These are phyloP conservation scores for Chrysanthemum makinoi DNA, from an alignment of 129 eudicot species.

Conservation along the genomic window DNA sequence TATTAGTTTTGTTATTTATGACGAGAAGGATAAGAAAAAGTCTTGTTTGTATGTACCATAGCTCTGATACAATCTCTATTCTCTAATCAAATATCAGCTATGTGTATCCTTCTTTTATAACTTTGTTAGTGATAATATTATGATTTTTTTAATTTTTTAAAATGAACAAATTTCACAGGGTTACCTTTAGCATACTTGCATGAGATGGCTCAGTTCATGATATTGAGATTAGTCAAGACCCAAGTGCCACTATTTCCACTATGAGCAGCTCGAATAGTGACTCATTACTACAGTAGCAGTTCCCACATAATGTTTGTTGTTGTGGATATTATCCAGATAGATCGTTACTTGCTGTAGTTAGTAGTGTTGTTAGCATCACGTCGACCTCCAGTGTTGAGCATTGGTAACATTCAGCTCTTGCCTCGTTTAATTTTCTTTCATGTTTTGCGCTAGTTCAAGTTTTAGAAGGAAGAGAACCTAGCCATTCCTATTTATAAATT, in stretches of 20 bases:
- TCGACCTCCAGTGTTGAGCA: conserved; percentile 30
- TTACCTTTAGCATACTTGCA: conserved; percentile 72
- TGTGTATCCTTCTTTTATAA: conserved; percentile 1
- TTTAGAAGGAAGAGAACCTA: background rate
- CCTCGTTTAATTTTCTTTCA: background rate
- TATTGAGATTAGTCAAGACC: conserved; percentile 84
- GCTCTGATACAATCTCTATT: conserved; percentile 11
- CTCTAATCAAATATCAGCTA: conserved; percentile 6
- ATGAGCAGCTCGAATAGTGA: conserved; percentile 35
- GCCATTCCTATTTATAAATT: conserved; percentile 6
- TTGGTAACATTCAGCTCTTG: conserved; percentile 43
- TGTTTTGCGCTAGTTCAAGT: conserved; percentile 17
- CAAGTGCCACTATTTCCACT: conserved; percentile 61
- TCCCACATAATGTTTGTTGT: conserved; percentile 58
- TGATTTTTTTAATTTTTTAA: conserved; percentile 9
- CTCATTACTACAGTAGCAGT: conserved; percentile 44
- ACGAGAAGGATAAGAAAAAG: conserved; percentile 41
- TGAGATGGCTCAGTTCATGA: conserved; percentile 79
- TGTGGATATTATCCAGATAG: conserved; percentile 55
- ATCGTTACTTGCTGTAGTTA: conserved; percentile 62
- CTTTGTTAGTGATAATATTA: conserved; percentile 2
- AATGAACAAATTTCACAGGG: conserved; percentile 38
- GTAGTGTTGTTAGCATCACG: conserved; percentile 49
- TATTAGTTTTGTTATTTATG: conserved; percentile 54
- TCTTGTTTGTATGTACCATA: conserved; percentile 63